These are phyloP conservation scores for Saitoella complicata DNA, from an alignment of 805 yeast genomes.

Conservation along the genomic window DNA sequence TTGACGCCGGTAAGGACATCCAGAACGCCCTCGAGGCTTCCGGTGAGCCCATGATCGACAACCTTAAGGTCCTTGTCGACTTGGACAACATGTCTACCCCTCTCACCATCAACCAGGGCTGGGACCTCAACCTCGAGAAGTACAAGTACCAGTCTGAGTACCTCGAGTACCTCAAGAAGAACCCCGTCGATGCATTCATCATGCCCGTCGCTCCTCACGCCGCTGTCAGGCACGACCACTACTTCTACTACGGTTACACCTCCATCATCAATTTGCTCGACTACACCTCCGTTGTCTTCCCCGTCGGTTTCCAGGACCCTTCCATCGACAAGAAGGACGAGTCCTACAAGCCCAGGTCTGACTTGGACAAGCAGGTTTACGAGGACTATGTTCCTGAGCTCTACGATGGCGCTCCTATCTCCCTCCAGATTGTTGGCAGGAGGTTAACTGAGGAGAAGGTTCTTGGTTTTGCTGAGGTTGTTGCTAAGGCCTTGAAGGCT, in stretches of 20 bases:
- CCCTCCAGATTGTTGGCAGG: constrained; percentile 38
- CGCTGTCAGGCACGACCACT: constrained; percentile 12
- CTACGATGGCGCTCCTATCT: constrained; percentile 37
- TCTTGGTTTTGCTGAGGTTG: constrained; percentile 15
- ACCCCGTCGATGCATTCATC: constrained; percentile 28
- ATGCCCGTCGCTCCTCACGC: constrained; percentile 18
- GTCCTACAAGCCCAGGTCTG: constrained; percentile 10
- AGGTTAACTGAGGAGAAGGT: constrained; percentile 45
- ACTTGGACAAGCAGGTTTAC: constrained; percentile 16
- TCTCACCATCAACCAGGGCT: constrained; percentile 7
- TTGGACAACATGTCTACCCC: constrained; percentile 6
- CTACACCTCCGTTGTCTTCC: constrained; percentile 29
- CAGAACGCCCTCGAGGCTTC: constrained; percentile 11
- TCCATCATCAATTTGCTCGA: constrained; percentile 29
- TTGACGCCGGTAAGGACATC: constrained; percentile 13
- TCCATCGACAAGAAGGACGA: constrained; percentile 9
- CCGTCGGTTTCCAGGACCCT: constrained; percentile 31
- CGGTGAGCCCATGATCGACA: constrained; percentile 13
- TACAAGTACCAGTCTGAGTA: constrained; percentile 13
- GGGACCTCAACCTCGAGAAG: constrained; percentile 11
- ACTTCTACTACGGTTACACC: constrained; percentile 20
- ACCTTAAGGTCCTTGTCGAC: constrained; percentile 7
- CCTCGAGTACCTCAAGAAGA: constrained; percentile 15
- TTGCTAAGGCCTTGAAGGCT: no score
- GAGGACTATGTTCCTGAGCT: constrained; percentile 31